Percentiles rank a stretch among this genome's conserved stretches.
These are phyloP conservation scores for Penicillium sp. DNA, from an alignment of 2,329 filamentous ascomycete species.

Conservation along the genomic window DNA sequence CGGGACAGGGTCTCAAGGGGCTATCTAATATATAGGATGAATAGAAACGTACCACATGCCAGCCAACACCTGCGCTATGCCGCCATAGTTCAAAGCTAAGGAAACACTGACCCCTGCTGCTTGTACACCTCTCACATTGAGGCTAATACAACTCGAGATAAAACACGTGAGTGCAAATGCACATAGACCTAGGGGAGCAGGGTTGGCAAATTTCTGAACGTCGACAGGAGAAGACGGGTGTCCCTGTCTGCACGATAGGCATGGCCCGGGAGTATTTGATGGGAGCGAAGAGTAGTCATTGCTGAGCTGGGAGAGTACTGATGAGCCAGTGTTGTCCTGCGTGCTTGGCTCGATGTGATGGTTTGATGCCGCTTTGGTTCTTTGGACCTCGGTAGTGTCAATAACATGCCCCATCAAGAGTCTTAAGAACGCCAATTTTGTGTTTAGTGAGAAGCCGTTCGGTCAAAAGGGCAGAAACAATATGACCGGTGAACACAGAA, in stretches of 20 bases:
- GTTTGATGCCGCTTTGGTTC: not conserved
- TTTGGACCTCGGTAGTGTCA: not conserved
- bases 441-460: not conserved
- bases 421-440: no score
- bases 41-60: slow-evolving; percentile 23
- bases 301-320: slow-evolving; percentile 3
- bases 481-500: not conserved
- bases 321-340: not conserved
- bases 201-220: slow-evolving; percentile 19
- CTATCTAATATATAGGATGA: not conserved
- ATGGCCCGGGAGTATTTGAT: not conserved
- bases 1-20: not conserved
- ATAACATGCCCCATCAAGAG: slow-evolving; percentile 1
- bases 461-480: not conserved
- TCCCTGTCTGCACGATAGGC: not conserved
- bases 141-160: slow-evolving; percentile 19
- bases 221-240: not conserved
- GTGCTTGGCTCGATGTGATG: not conserved
- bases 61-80: slow-evolving; percentile 18
- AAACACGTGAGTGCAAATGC: slow-evolving; percentile 24
- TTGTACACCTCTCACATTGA: slow-evolving; percentile 10
- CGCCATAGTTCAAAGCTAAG: slow-evolving; percentile 20
- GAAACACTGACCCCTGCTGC: slow-evolving; percentile 12
- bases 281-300: slow-evolving; percentile 7
- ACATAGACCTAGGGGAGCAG: slow-evolving; percentile 22